phyloP scores from a whole-genome alignment of 345 rosid genomes.

The Sapria himalayana region DNA sequence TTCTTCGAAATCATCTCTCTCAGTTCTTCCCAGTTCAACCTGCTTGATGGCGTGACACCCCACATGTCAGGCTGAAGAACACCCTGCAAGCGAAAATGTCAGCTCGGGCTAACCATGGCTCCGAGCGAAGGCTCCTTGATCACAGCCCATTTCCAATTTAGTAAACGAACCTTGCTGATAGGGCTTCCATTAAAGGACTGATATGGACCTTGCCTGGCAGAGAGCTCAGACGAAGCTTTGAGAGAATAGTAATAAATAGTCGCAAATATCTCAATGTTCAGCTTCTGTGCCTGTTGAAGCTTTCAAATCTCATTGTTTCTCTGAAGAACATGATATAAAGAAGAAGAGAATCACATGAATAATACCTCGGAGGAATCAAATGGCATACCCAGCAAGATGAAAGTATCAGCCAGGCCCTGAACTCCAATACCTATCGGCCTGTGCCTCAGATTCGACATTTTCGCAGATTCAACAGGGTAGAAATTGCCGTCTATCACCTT shows the following conservation, averaged over 20 bases:
- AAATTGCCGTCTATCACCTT: conserved; percentile 80
- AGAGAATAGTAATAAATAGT: conserved; percentile 76
- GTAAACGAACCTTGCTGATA: conserved; percentile 52
- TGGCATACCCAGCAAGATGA: conserved; percentile 78
- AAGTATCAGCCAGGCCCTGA: conserved; percentile 88
- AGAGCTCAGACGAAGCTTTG: conserved; percentile 51
- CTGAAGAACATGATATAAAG: conserved; percentile 3
- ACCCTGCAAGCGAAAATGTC: conserved; percentile 26
- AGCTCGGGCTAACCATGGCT: not conserved
- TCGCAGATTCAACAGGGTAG: conserved; percentile 87
- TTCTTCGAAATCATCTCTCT: conserved; percentile 40
- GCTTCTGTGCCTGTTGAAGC: conserved; percentile 75
- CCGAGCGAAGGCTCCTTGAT: not conserved
- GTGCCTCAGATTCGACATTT: conserved; percentile 52
- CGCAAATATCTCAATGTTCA: conserved; percentile 82
- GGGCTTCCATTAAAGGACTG: conserved; percentile 73
- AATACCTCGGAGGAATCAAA: conserved; percentile 75
- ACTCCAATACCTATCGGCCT: conserved; percentile 93
- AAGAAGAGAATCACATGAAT: not conserved
- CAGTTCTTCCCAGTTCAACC: conserved; percentile 61
- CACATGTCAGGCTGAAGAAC: conserved; percentile 95
- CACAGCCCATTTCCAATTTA: not conserved
- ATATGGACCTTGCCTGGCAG: conserved; percentile 53
- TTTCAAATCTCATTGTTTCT: no score
- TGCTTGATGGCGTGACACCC: conserved; percentile 44